Evolutionary conservation across 2,329 filamentous ascomycete species (phyloP), one percentile per base, ranked within the genome.

Genomic region (Dactylellina drechsleri): DNA sequence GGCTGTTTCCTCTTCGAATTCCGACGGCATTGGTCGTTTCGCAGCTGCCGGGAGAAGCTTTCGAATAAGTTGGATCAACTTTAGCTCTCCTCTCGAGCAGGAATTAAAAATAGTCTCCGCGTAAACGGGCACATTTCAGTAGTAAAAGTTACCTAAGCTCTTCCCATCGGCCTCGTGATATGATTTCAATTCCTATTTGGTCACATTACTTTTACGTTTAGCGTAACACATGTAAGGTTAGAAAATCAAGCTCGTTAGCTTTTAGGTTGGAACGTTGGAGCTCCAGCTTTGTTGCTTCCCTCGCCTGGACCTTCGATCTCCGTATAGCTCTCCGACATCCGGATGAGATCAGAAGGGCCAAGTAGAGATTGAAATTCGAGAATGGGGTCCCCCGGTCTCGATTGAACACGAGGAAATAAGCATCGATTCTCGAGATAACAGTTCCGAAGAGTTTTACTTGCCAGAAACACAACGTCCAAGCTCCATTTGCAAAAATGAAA

Each of bases 131-230:
- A 70, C 49, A 52, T 45, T 31, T 20, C n/a, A 49, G 50, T 36
- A 50, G 58, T 62, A 70, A 56, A 57, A 61, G 68, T 66, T 73
- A 66, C 60, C 61, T 66, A 66, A 62, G 31, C 15, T n/a, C 36
- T 26, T 10, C 31, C 3, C 31, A 36, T 36, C 31, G 52, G 62
- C 70, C 70, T 57, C 62, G 70, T 74, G 70, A 74, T 74, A 50
- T 26, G 23, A 16, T 26, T 31, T 47, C 18, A 10, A 31, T 58
- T n/a, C 31, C 58, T 56, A 40, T 15, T 53, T 61, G 52, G 66
- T 67, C 61, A 74, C 70, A 66, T 67, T 66, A 57, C 68, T 60
- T 62, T 50, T 49, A 23, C 57, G 41, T 53, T 36, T 74, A 65
- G 56, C 60, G 70, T 74, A 66, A 74, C 52, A 62, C 60, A 61